These are phyloP conservation scores for Stramenopiles sp. DNA, from an alignment of 352 stramenopile genomes.

Conservation along the genomic window DNA sequence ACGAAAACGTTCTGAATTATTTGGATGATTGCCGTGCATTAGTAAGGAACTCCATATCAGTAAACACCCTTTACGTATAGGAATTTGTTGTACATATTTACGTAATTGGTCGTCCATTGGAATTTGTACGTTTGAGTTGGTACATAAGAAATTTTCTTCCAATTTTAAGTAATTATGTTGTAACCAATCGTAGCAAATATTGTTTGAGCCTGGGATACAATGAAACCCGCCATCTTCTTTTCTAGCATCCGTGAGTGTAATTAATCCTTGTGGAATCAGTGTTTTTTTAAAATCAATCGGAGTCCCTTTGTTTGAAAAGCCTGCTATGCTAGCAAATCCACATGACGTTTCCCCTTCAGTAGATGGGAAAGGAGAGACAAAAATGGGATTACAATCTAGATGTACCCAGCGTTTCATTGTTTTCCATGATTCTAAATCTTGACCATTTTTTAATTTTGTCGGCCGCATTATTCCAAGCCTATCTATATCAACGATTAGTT, in stretches of 20 bases:
- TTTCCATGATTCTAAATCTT: neutral
- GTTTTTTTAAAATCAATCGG: conserved; percentile 4
- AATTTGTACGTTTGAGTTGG: neutral
- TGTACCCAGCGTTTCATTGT: neutral
- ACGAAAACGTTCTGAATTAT: neutral
- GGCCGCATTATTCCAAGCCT: neutral
- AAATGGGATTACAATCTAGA: neutral
- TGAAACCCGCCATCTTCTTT: neutral
- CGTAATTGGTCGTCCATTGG: neutral
- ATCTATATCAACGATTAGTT: neutral
- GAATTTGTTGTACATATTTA: neutral
- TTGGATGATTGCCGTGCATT: conserved; percentile 1
- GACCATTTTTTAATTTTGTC: neutral
- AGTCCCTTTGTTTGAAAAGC: neutral
- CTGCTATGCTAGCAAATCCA: neutral
- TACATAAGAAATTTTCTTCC: neutral
- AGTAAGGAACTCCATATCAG: neutral
- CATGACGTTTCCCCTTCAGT: too few relatives aligned
- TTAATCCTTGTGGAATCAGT: neutral
- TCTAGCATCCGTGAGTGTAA: neutral
- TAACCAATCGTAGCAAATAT: too few relatives aligned
- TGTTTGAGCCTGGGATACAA: neutral
- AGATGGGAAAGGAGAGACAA: too few relatives aligned
- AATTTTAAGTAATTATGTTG: too few relatives aligned
- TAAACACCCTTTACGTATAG: neutral